These are phyloP conservation scores for Coemansia sp. DNA, from an alignment of 192 early-diverging fungal genomes.

Conservation along the genomic window DNA sequence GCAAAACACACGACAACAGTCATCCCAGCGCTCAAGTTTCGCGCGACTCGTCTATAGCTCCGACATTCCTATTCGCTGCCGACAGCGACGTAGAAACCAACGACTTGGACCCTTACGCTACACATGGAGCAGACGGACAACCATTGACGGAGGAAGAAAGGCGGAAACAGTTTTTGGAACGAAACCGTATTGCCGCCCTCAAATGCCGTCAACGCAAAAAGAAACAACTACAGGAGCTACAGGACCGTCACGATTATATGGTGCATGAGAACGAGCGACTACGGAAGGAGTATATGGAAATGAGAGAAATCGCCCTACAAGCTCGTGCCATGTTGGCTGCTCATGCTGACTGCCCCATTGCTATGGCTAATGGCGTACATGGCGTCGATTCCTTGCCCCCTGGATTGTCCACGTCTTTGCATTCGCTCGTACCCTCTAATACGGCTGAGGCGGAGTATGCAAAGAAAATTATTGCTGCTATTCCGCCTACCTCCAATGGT, in stretches of 20 bases:
- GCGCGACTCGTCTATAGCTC: background rate
- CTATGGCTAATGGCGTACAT: conserved; percentile 67
- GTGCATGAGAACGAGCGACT: conserved; percentile 45
- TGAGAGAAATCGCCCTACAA: conserved; percentile 75
- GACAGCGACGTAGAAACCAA: background rate
- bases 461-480: conserved; percentile 44
- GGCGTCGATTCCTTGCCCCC: conserved; percentile 51
- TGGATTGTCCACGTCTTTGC: conserved; percentile 24
- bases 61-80: too few relatives aligned
- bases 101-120: background rate
- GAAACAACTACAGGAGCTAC: conserved; percentile 81
- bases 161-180: conserved; percentile 81
- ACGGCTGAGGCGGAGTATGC: conserved; percentile 28
- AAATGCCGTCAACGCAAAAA: conserved; percentile 95
- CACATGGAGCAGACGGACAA: conserved; percentile 1
- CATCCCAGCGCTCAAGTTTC: too few relatives aligned
- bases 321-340: conserved; percentile 75
- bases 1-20: background rate
- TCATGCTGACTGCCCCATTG: conserved; percentile 76
- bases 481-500: conserved; percentile 40
- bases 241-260: conserved; percentile 56
- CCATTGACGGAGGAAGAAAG: conserved; percentile 64
- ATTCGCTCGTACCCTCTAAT: conserved; percentile 21
- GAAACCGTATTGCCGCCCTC: conserved; percentile 84
- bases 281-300: conserved; percentile 31